Percentiles rank a stretch among this genome's conserved stretches.
Conservation (phyloP, 2,329 filamentous ascomycete species). For the Coleophoma cylindrospora region DNA sequence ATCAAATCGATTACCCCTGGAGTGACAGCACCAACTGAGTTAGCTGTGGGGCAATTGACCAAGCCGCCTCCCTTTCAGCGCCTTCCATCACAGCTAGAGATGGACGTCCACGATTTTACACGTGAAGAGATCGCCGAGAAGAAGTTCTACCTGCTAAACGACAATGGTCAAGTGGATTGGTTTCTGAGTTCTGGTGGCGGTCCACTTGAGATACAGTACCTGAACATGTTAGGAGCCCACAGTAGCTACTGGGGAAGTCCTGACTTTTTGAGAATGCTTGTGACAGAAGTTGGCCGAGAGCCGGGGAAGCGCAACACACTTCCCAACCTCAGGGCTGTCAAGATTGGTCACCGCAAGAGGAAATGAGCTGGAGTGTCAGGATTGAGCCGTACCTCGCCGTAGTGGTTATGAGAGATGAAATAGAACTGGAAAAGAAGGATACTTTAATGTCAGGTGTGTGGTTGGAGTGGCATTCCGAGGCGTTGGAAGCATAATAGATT, state of each 20-base stretch:
- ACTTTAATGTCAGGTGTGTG: not conserved
- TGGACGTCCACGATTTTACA: constrained; percentile 93
- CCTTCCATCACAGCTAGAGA: constrained; percentile 67
- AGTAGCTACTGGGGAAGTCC: constrained; percentile 86
- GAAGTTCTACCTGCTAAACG: constrained; percentile 82
- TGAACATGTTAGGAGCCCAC: constrained; percentile 95
- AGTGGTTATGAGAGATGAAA: not conserved
- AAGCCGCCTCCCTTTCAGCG: constrained; percentile 32
- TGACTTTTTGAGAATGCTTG: constrained; percentile 88
- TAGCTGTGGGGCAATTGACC: constrained; percentile 31
- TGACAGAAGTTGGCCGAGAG: constrained; percentile 76
- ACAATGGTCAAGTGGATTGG: constrained; percentile 94
- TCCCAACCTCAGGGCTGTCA: constrained; percentile 53
- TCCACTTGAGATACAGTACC: constrained; percentile 87
- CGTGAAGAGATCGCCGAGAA: constrained; percentile 89
- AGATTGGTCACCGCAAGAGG: constrained; percentile 26
- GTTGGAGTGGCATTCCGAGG: not conserved
- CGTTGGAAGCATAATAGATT: not conserved
- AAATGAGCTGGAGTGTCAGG: not conserved
- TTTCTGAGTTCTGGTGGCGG: constrained; percentile 80
- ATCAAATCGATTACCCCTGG: constrained; percentile 59
- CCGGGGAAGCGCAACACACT: constrained; percentile 59
- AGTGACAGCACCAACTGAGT: constrained; percentile 23
- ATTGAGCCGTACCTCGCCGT: not conserved
- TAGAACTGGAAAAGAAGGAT: not conserved